These are phyloP conservation scores for Emmonsiellopsis sp. DNA, from an alignment of 2,329 filamentous ascomycete species.

Conservation along the genomic window DNA sequence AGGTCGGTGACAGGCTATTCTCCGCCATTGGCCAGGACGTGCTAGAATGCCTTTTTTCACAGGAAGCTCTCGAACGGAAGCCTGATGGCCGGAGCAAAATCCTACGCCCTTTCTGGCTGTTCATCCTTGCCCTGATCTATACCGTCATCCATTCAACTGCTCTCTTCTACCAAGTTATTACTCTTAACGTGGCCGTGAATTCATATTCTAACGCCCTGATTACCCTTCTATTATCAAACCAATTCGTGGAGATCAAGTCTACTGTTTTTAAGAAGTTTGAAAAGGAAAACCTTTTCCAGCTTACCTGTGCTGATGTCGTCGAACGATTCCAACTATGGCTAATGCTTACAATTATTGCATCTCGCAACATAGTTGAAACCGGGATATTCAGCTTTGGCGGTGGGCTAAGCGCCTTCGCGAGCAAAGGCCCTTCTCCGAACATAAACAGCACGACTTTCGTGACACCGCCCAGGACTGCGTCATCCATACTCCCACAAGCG, in stretches of 20 bases:
- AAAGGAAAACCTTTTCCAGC: conserved; percentile 93
- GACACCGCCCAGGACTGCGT: conserved; percentile 46
- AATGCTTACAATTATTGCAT: conserved; percentile 91
- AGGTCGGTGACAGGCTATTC: conserved; percentile 77
- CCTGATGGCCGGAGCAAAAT: conserved; percentile 85
- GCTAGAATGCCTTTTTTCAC: conserved; percentile 87
- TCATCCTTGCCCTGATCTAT: conserved; percentile 75
- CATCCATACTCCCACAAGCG: conserved; percentile 75
- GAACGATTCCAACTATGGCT: conserved; percentile 97
- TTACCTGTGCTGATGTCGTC: conserved; percentile 93
- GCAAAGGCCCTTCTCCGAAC: conserved; percentile 21
- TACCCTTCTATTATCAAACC: conserved; percentile 87
- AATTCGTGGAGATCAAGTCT: conserved; percentile 98
- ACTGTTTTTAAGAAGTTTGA: conserved; percentile 99
- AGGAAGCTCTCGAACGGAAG: conserved; percentile 82
- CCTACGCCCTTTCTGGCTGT: conserved; percentile 81
- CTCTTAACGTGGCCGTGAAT: conserved; percentile 94
- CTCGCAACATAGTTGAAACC: conserved; percentile 92
- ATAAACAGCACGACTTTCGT: conserved; percentile 45
- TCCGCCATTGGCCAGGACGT: conserved; percentile 92
- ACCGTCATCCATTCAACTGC: conserved; percentile 80
- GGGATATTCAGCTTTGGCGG: conserved; percentile 61
- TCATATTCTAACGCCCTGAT: conserved; percentile 95
- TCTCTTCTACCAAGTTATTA: conserved; percentile 95
- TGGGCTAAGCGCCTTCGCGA: conserved; percentile 25